phyloP scores from a whole-genome alignment of 805 yeast species.

The Candida takata region DNA sequence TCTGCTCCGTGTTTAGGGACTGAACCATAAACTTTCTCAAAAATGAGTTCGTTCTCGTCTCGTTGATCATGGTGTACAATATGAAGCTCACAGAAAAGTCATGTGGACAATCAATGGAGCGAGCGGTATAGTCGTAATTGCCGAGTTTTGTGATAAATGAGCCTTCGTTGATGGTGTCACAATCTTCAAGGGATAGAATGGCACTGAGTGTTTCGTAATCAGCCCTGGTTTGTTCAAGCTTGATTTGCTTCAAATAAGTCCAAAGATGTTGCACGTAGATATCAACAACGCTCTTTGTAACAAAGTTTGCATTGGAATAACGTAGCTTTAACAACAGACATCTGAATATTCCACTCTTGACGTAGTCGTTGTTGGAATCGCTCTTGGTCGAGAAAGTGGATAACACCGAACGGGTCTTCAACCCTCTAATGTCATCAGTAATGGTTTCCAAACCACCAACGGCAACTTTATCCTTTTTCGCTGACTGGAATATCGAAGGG shows the following conservation, averaged over 20 bases:
- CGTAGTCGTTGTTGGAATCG: slow-evolving; percentile 17
- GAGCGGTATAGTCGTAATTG: not conserved
- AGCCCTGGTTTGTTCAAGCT: slow-evolving; percentile 10
- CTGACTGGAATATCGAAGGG: slow-evolving; percentile 13
- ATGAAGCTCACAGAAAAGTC: slow-evolving; percentile 13
- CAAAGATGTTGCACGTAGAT: slow-evolving; percentile 23
- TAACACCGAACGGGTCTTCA: slow-evolving; percentile 12
- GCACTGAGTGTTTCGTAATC: slow-evolving; percentile 23
- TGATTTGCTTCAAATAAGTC: slow-evolving; percentile 19
- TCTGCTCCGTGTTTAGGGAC: slow-evolving; percentile 17
- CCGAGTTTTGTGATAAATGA: slow-evolving; percentile 12
- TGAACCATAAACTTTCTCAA: slow-evolving; percentile 19
- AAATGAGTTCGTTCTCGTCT: slow-evolving; percentile 18
- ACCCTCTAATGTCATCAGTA: slow-evolving; percentile 19
- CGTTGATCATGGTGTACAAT: slow-evolving; percentile 17
- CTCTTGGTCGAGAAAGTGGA: slow-evolving; percentile 13
- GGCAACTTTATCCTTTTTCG: slow-evolving; percentile 2
- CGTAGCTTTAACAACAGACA: slow-evolving; percentile 18
- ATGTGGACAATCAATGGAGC: not conserved
- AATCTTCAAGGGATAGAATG: slow-evolving; percentile 20
- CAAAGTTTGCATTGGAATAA: slow-evolving; percentile 13
- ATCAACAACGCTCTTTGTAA: slow-evolving; percentile 14
- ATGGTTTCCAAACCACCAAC: not conserved
- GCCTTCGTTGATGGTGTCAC: slow-evolving; percentile 22
- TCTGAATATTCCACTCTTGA: slow-evolving; percentile 22